Evolutionary conservation across 2,329 filamentous ascomycete genomes (phyloP).

Genomic region (Madurella fahalii): DNA sequence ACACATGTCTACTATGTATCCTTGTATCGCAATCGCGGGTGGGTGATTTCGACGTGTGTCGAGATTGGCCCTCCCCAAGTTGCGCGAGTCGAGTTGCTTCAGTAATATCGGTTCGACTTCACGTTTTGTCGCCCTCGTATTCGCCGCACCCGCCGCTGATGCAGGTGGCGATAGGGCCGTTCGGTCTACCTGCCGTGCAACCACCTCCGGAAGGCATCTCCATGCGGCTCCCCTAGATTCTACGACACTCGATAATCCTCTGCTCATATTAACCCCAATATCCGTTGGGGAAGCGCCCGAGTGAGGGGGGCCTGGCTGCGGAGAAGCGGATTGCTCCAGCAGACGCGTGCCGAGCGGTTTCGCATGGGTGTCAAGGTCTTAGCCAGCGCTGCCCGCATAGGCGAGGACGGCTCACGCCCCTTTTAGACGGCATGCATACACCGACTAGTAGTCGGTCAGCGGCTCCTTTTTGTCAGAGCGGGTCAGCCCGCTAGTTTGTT

Average conservation of each 20-base stretch:
- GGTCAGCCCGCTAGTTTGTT: constrained; percentile 15
- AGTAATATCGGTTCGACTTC: not conserved
- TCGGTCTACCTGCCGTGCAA: constrained; percentile 8
- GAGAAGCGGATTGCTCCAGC: not conserved
- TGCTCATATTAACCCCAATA: constrained; percentile 5
- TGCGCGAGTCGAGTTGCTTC: not conserved
- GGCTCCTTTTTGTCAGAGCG: constrained; percentile 18
- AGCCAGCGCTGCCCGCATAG: constrained; percentile 15
- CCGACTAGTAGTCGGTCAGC: constrained; percentile 23
- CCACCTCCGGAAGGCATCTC: constrained; percentile 2
- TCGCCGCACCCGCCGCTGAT: not conserved
- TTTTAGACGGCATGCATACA: constrained; percentile 20
- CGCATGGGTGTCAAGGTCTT: constrained; percentile 1
- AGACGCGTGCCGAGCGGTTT: constrained; percentile 8
- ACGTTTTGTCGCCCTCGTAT: not conserved
- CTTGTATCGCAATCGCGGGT: constrained; percentile 5
- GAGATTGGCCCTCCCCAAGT: constrained; percentile 5
- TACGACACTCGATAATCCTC: not conserved
- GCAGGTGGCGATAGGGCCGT: not conserved
- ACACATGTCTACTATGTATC: constrained; percentile 9
- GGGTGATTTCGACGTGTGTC: constrained; percentile 9
- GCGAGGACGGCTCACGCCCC: constrained; percentile 17
- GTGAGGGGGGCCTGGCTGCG: not conserved
- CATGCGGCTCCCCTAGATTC: not conserved
- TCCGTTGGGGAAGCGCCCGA: not conserved